Evolutionary conservation across 257 asterid genomes (phyloP), one percentile per base, ranked within the genome.

Genomic region (Verbascum thapsus): DNA sequence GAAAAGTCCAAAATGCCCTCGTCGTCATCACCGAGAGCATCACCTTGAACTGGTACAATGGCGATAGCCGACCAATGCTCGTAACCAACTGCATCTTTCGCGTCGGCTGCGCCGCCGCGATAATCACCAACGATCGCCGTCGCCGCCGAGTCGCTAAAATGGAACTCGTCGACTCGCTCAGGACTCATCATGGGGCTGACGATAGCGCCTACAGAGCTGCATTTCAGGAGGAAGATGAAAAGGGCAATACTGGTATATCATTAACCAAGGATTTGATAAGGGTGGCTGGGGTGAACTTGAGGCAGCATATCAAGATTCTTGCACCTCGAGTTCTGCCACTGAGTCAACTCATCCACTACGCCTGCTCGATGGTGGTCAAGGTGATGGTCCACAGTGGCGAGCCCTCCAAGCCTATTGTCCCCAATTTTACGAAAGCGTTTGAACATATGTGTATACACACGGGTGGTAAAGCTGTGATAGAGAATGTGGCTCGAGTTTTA

Each of bases 401-500:
- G 16, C 57, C 19, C 1, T n/a, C 26, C 2, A 75, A 78, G 67
- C 72, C 77, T 6, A 0, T 13, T 0, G 78, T 72, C 38, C 94
- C 89, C 3, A 85, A 88, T 38, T 88, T 88, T 18, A 80, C 80
- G 0, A 65, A 73, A 10, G 84, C 91, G 4, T 83, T 88, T 15
- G 58, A 78, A 57, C 96, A 88, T 65, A 53, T 85, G 49, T 88
- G 95, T 40, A 78, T 85, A 0, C 91, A 83, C 64, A 78, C 89
- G 0, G 94, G 91, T 0, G 94, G 96, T 0, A 85, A 81, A 66
- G 86, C 88, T 3, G 90, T 85, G 38, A 83, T 88, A 2, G 83
- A 79, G 41, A 76, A 76, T 10, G 83, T 83, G 5, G 85, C 72
- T 0, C 77, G 78, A 53, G 88, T 81, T 3, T 4, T 88, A 49